Percentiles rank a stretch among this genome's conserved stretches.
Evolutionary conservation across 306 rosid species (phyloP).

Genomic region (Sicyos edulis): DNA sequence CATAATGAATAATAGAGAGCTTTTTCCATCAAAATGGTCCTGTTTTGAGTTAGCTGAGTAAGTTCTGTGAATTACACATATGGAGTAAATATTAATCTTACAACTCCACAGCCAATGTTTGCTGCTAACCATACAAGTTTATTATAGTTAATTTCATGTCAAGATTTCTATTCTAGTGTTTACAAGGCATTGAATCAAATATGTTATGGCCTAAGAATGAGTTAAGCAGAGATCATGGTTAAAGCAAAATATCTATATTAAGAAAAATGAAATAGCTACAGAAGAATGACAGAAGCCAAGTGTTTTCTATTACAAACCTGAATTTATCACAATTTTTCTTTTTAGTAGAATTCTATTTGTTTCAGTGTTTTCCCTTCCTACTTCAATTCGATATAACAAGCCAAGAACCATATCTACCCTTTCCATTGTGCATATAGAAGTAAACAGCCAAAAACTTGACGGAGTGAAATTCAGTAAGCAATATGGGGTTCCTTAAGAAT

Average conservation of each 20-base stretch:
- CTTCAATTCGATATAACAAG: constrained; percentile 24
- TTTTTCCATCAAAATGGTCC: constrained; percentile 6
- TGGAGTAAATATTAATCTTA: background rate
- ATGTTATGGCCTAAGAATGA: constrained; percentile 8
- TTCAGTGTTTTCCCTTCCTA: constrained; percentile 23
- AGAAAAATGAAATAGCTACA: background rate
- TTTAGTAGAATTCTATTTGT: constrained; percentile 38
- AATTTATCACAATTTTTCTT: constrained; percentile 27
- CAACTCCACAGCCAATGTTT: background rate
- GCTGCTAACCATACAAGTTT: background rate
- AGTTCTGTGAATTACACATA: background rate
- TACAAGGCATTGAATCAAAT: background rate
- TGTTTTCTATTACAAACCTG: constrained; percentile 30
- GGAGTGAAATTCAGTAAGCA: background rate
- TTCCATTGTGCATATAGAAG: constrained; percentile 26
- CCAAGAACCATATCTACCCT: constrained; percentile 31
- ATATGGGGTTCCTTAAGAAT: constrained; percentile 35
- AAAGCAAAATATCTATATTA: background rate
- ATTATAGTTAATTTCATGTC: background rate
- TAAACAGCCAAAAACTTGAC: constrained; percentile 24
- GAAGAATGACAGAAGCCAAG: constrained; percentile 2
- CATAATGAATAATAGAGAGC: background rate
- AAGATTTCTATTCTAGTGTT: background rate
- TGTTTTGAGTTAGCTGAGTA: background rate
- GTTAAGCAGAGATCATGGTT: constrained; percentile 12